Conservation (phyloP, 1,139 yeast genomes). For the Candida sanyaensis region DNA sequence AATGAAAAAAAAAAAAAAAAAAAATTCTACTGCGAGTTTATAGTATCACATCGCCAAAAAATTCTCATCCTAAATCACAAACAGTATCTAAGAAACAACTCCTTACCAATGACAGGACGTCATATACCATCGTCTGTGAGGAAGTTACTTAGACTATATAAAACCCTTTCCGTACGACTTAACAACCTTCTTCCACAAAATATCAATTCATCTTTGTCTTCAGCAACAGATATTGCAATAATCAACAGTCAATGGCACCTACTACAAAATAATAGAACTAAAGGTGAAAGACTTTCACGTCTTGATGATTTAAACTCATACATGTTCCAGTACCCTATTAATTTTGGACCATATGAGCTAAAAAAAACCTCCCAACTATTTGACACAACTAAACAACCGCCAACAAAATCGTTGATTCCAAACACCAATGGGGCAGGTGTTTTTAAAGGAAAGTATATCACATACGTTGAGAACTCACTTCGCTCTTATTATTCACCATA, state of each 20-base stretch:
- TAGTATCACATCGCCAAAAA: too few species aligned
- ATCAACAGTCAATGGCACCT: neutral
- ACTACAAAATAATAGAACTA: neutral
- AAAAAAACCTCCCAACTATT: conserved; percentile 6
- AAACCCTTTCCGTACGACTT: neutral
- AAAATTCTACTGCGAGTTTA: neutral
- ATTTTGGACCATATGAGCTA: conserved; percentile 9
- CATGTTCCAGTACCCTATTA: conserved; percentile 7
- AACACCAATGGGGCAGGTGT: neutral
- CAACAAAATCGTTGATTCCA: neutral
- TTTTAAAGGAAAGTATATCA: neutral
- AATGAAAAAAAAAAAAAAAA: conserved; percentile 2
- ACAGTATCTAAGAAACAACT: too few species aligned
- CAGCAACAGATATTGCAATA: neutral
- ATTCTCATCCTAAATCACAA: too few species aligned
- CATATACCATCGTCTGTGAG: neutral
- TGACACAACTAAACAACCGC: neutral
- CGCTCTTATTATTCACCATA: conserved; percentile 16
- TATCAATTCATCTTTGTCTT: neutral
- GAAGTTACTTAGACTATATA: neutral
- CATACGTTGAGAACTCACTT: neutral
- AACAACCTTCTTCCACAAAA: neutral
- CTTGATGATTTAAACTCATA: neutral
- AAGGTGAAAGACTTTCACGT: neutral
- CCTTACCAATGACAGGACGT: too few species aligned